Conservation (phyloP, 805 yeast genomes). For the Candida hispaniensis region DNA sequence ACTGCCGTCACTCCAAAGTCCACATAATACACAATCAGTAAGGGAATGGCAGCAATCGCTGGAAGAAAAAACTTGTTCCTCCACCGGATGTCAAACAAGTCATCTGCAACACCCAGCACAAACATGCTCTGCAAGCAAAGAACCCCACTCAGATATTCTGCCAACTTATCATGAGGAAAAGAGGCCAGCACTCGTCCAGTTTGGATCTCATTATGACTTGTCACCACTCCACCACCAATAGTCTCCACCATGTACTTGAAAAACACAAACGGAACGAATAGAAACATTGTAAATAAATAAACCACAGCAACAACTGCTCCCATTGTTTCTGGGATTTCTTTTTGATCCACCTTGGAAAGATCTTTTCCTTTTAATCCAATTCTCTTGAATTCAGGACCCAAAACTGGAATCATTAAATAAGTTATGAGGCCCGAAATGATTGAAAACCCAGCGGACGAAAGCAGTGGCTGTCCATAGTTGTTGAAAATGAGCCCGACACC, state of each 20-base stretch:
- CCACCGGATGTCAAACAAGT: slow-evolving; percentile 93
- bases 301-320: slow-evolving; percentile 84
- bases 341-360: slow-evolving; percentile 61
- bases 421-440: slow-evolving; percentile 56
- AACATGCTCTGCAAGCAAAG: slow-evolving; percentile 76
- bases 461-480: slow-evolving; percentile 36
- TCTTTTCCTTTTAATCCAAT: slow-evolving; percentile 84
- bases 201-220: slow-evolving; percentile 31
- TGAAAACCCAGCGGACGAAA: slow-evolving; percentile 55
- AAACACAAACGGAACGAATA: slow-evolving; percentile 81
- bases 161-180: slow-evolving; percentile 73
- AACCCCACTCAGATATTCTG: slow-evolving; percentile 78
- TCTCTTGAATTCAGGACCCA: slow-evolving; percentile 54
- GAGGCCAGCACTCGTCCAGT: slow-evolving; percentile 24
- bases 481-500: slow-evolving; percentile 22
- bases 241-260: slow-evolving; percentile 60
- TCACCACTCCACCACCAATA: slow-evolving; percentile 41
- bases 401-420: slow-evolving; percentile 51
- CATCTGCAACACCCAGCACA: slow-evolving; percentile 83
- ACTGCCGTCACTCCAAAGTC: slow-evolving; percentile 90
- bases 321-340: slow-evolving; percentile 78
- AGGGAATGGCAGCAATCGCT: slow-evolving; percentile 85
- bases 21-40: slow-evolving; percentile 80
- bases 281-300: slow-evolving; percentile 68
- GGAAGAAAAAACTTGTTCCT: slow-evolving; percentile 94